Evolutionary conservation across 306 rosid genomes (phyloP).

Genomic region (Quercus alba): DNA sequence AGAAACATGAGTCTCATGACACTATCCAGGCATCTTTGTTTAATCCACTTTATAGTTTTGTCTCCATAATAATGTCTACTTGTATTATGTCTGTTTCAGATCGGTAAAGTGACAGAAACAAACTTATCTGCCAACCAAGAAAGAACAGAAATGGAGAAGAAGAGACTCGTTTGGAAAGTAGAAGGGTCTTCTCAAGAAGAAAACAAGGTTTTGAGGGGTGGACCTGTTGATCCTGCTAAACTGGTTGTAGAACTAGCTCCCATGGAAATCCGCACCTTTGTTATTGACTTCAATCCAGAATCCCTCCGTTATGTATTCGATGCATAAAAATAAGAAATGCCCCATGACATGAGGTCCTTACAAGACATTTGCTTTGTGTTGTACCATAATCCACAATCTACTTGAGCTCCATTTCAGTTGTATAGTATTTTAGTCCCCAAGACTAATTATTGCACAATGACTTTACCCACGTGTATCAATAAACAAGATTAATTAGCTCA

Average conservation of each 20-base stretch:
- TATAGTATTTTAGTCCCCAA: too few species aligned
- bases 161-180: constrained; percentile 74
- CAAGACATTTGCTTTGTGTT: not conserved
- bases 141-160: constrained; percentile 79
- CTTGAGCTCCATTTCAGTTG: not conserved
- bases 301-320: constrained; percentile 22
- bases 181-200: constrained; percentile 40
- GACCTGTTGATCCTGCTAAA: constrained; percentile 61
- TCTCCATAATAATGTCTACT: not conserved
- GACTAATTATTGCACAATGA: too few species aligned
- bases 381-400: not conserved
- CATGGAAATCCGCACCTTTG: constrained; percentile 85
- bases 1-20: constrained; percentile 9
- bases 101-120: constrained; percentile 47
- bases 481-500: not conserved
- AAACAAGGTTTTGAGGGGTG: constrained; percentile 59
- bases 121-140: constrained; percentile 85
- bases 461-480: not conserved
- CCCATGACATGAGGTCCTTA: constrained; percentile 16
- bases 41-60: not conserved
- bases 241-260: constrained; percentile 82
- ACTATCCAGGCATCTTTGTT: not conserved
- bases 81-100: constrained; percentile 33
- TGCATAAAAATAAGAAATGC: constrained; percentile 25
- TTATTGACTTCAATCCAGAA: constrained; percentile 32